Conservation (phyloP, 306 rosid species). For the Fragaria nilgerrensis region DNA sequence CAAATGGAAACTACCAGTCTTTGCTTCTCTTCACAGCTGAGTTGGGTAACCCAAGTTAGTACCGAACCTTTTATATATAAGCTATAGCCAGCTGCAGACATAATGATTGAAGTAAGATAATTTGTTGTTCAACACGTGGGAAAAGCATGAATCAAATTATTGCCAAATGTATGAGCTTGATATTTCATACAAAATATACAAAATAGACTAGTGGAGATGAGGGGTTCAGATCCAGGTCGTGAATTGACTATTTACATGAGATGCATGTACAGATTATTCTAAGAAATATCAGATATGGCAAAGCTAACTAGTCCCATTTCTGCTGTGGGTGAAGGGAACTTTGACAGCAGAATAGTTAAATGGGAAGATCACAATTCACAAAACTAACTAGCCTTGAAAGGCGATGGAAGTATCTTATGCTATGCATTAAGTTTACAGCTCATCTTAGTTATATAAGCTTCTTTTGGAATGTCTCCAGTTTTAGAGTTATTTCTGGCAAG, state of each 20-base stretch:
- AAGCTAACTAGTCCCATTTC: too few species aligned
- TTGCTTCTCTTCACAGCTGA: neutral
- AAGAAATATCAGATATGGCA: neutral
- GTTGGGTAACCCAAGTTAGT: neutral
- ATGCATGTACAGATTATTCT: neutral
- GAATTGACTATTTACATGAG: neutral
- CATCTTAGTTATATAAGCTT: too few species aligned
- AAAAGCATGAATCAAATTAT: neutral
- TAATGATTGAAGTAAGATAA: neutral
- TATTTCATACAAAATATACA: neutral
- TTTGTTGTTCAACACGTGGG: neutral
- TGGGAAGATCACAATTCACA: too few species aligned
- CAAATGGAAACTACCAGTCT: neutral
- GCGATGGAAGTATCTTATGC: too few species aligned
- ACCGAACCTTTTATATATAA: neutral
- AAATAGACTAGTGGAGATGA: neutral
- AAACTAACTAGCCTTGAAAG: too few species aligned
- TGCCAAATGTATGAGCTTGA: neutral
- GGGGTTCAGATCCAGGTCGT: neutral
- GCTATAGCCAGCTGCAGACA: neutral
- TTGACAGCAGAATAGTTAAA: too few species aligned
- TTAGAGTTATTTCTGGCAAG: too few species aligned
- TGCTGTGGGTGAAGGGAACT: too few species aligned
- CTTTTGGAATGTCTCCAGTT: too few species aligned
- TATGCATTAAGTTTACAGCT: too few species aligned